Evolutionary conservation across 2,329 filamentous ascomycete genomes (phyloP), one percentile per base, ranked within the genome.

Genomic region (Furcasterigmium furcatum): DNA sequence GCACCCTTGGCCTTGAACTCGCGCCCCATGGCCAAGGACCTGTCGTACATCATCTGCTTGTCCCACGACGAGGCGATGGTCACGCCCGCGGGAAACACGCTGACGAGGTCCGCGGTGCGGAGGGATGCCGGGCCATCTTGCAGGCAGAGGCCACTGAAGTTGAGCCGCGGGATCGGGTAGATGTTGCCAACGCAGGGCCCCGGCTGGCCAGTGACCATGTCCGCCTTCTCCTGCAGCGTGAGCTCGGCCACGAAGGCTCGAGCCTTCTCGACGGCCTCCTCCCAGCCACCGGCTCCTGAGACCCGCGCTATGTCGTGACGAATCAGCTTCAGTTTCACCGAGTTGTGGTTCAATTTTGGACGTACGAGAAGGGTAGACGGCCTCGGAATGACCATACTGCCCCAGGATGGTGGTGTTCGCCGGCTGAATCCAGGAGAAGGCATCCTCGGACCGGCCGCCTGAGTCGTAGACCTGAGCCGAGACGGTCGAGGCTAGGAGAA

Each of bases 81-180:
- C 40, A 88, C 72, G 49, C 85, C 87, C 9, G 66, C 67, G 1
- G 64, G 63, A 52, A 66, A 72, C 4, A 68, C 66, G 48, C 66
- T 71, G 50, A 67, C 69, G 39, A 68, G 69, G 52, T 72, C 69
- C 6, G 68, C 81, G 16, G 80, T 79, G 24, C 85, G 79, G 13
- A 92, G 21, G 10, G 14, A 22, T 14, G 38, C 27, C 18, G 47
- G 50, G 3, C 50, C 47, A 36, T 52, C 44, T 18, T 52, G 47
- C n/a, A 49, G 47, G 32, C 49, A 51, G 13, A 49, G 41, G 7
- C 47, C 51, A 4, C 20, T 46, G 19, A 49, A 51, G 25, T 48
- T 46, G 6, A 53, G 41, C 1, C 51, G 45, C 3, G 40, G 43
- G 16, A 52, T 47, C 24, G 51, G 51, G 5, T 44, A 43, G 38